phyloP scores from a whole-genome alignment of 768 basidiomycete species.

The Dioszegia hungarica region DNA sequence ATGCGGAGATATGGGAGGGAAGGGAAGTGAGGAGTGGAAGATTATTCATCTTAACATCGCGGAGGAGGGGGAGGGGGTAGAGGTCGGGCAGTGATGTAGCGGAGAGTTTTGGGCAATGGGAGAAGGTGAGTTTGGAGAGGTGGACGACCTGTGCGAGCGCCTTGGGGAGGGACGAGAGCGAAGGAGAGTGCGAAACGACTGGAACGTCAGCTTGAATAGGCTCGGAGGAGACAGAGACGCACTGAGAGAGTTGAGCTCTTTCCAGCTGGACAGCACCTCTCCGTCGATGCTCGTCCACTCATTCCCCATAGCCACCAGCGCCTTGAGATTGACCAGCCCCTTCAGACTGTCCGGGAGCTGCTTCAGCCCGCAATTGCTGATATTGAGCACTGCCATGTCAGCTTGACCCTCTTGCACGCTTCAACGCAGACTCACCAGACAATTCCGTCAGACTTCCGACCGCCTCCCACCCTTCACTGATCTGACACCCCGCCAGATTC shows the following conservation, averaged over 20 bases:
- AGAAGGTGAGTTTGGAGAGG: slow-evolving; percentile 42
- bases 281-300: slow-evolving; percentile 29
- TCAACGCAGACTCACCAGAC: slow-evolving; percentile 19
- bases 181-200: slow-evolving; percentile 42
- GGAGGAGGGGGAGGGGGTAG: slow-evolving; percentile 23
- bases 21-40: slow-evolving; percentile 32
- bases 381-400: slow-evolving; percentile 32
- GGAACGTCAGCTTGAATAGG: neutral
- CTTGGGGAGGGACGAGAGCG: slow-evolving; percentile 22
- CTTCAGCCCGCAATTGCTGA: slow-evolving; percentile 27
- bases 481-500: slow-evolving; percentile 30
- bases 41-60: slow-evolving; percentile 42
- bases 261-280: slow-evolving; percentile 28
- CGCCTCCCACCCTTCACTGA: slow-evolving; percentile 33
- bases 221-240: neutral
- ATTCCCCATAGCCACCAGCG: slow-evolving; percentile 40
- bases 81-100: slow-evolving; percentile 26
- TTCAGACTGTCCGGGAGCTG: slow-evolving; percentile 14
- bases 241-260: slow-evolving; percentile 42
- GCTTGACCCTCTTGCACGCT: neutral
- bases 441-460: slow-evolving; percentile 32
- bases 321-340: slow-evolving; percentile 28
- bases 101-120: slow-evolving; percentile 36
- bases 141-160: slow-evolving; percentile 16
- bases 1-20: slow-evolving; percentile 21